phyloP scores from a whole-genome alignment of 331 rosid genomes.

The Acacia concinna region DNA sequence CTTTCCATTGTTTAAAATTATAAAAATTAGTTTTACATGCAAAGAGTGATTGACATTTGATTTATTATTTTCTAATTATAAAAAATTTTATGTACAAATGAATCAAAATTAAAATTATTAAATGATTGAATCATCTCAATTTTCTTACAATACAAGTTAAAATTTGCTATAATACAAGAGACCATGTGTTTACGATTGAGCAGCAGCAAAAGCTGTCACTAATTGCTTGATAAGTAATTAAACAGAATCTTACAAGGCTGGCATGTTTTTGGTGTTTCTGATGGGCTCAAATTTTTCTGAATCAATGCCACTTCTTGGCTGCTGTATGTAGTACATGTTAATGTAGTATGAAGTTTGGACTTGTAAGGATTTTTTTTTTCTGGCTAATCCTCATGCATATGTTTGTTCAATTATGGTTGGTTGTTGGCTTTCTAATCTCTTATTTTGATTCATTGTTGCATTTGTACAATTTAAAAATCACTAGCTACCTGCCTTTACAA shows the following conservation, averaged over 20 bases:
- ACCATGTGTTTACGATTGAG: not conserved
- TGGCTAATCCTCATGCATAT: not conserved
- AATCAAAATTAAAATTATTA: not conserved
- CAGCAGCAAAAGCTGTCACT: not conserved
- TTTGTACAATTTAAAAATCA: constrained; percentile 8
- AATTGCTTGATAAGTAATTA: not conserved
- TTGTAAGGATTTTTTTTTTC: constrained; percentile 3
- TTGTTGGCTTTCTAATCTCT: constrained; percentile 25
- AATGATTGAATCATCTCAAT: not conserved
- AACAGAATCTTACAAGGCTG: not conserved
- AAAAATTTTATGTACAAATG: not conserved
- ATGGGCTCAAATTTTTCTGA: not conserved
- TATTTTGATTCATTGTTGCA: constrained; percentile 10
- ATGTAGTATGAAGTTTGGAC: constrained; percentile 20
- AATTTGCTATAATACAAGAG: not conserved
- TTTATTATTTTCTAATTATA: not conserved
- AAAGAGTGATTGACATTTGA: not conserved
- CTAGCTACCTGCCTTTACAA: constrained; percentile 23
- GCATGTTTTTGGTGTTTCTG: not conserved
- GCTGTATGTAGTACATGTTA: constrained; percentile 13
- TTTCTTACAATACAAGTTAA: not conserved
- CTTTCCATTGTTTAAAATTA: not conserved
- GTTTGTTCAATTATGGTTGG: not conserved
- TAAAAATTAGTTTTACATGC: not conserved
- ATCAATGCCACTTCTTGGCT: not conserved